Evolutionary conservation across 148 eudicot genomes (phyloP).

Genomic region (Cornus controversa): DNA sequence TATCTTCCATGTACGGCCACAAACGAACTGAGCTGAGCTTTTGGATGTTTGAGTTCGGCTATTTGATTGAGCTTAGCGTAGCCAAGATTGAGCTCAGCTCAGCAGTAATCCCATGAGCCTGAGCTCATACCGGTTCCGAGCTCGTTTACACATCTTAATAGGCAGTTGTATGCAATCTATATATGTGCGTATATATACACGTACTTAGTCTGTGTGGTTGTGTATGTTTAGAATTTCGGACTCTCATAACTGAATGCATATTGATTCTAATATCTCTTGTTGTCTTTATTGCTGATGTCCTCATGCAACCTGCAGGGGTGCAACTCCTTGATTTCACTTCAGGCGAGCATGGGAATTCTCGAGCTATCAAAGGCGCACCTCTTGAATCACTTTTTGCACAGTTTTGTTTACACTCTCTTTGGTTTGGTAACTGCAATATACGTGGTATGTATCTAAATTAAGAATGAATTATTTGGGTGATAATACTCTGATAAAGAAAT

Average conservation of each 20-base stretch:
- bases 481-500: neutral
- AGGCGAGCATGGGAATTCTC: conserved; percentile 62
- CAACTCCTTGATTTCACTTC: conserved; percentile 37
- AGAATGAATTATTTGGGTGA: conserved; percentile 6
- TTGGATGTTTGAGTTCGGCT: no score
- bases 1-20: neutral
- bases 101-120: no score
- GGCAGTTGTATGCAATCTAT: no score
- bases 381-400: conserved; percentile 79
- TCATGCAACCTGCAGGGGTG: conserved; percentile 35
- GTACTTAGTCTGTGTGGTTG: no score
- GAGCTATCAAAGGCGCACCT: conserved; percentile 86
- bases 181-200: no score
- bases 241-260: neutral
- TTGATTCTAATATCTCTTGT: neutral
- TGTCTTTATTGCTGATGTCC: neutral
- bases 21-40: no score
- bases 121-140: no score
- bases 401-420: conserved; percentile 83
- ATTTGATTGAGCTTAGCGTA: no score
- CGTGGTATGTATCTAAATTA: conserved; percentile 56
- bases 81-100: neutral
- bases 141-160: no score
- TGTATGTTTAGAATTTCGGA: neutral
- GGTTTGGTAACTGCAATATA: conserved; percentile 95